Evolutionary conservation across 192 early-diverging fungal species (phyloP).

Genomic region (Podila epicladia): DNA sequence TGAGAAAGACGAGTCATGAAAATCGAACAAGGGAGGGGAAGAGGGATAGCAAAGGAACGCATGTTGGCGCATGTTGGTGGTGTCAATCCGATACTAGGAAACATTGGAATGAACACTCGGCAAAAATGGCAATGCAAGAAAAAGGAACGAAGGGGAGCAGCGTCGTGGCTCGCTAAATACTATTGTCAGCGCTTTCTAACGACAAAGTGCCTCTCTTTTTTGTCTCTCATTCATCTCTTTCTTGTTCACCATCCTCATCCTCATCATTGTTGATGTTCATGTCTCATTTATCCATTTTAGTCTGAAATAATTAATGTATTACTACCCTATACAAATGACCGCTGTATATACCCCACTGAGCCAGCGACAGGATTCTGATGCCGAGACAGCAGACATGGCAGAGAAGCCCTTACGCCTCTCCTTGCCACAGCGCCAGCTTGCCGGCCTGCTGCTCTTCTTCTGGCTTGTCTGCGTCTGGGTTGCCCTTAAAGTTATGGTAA

Average conservation of each 20-base stretch:
- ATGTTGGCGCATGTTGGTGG: too few relatives aligned
- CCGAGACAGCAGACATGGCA: background rate
- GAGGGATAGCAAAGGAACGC: too few relatives aligned
- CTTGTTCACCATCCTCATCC: background rate
- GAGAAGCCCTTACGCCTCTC: slow-evolving; percentile 12
- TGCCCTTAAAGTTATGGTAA: slow-evolving; percentile 16
- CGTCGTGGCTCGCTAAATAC: too few relatives aligned
- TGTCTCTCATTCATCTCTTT: background rate
- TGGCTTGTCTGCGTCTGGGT: slow-evolving; percentile 12
- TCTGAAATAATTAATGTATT: background rate
- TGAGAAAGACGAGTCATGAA: too few relatives aligned
- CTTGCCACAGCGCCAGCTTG: slow-evolving; percentile 12
- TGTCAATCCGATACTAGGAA: too few relatives aligned
- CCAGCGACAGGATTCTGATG: slow-evolving; percentile 8
- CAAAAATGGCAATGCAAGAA: too few relatives aligned
- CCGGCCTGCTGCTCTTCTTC: slow-evolving; percentile 13
- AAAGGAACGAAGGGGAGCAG: too few relatives aligned
- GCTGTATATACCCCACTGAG: slow-evolving; percentile 8
- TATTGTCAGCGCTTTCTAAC: too few relatives aligned
- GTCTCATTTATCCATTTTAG: background rate
- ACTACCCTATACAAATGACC: background rate
- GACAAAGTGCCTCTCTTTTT: background rate
- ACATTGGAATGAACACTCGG: too few relatives aligned
- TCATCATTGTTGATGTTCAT: background rate
- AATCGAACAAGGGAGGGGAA: too few relatives aligned